Conservation (phyloP, 164 flowering plant genomes). For the Aristolochia californica region DNA sequence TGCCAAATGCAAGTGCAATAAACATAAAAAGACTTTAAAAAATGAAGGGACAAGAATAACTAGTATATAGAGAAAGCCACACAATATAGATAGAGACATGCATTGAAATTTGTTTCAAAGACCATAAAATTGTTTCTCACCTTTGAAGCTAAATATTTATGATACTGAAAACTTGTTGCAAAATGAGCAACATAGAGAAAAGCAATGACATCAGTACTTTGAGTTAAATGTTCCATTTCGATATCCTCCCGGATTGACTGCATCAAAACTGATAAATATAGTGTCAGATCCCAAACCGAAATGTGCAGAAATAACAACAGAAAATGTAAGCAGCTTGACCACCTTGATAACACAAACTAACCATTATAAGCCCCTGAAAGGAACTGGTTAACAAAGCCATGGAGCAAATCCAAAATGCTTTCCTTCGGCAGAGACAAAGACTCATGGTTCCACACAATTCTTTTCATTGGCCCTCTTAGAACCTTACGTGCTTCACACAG, state of each 20-base stretch:
- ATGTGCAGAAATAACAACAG: not conserved
- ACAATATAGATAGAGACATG: not conserved
- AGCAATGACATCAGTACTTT: constrained; percentile 49
- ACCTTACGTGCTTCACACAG: constrained; percentile 35
- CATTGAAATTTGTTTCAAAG: not conserved
- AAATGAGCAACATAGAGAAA: constrained; percentile 82
- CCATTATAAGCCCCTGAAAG: constrained; percentile 87
- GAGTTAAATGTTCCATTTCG: constrained; percentile 64
- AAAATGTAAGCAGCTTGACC: not conserved
- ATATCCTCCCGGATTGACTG: constrained; percentile 75
- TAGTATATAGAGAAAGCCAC: not conserved
- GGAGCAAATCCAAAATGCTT: constrained; percentile 41
- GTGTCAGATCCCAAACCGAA: constrained; percentile 8
- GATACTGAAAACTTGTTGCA: constrained; percentile 67
- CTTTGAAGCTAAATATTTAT: constrained; percentile 46
- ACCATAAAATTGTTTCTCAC: constrained; percentile 28
- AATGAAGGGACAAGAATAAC: not conserved
- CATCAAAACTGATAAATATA: constrained; percentile 53
- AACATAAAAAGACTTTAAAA: not conserved
- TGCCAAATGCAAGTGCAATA: not conserved
- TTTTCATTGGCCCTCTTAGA: constrained; percentile 50
- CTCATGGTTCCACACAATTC: constrained; percentile 49
- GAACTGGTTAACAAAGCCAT: constrained; percentile 67
- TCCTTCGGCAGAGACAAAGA: constrained; percentile 40
- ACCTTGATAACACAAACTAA: constrained; percentile 13